Conservation (phyloP, 495 filamentous ascomycete genomes). For the Neurospora sp. region DNA sequence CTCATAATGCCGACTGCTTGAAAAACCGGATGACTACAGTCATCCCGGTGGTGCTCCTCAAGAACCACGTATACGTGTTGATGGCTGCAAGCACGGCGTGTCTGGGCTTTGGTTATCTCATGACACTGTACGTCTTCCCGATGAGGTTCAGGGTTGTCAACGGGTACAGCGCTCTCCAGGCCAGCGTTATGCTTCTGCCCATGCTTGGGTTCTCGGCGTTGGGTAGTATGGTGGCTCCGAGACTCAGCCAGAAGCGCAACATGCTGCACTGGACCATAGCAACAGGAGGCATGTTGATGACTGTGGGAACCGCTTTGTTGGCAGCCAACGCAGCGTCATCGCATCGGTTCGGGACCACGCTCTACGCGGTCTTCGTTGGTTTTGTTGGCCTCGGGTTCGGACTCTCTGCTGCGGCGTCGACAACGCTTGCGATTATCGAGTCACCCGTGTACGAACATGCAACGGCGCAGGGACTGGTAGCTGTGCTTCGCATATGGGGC, state of each 20-base stretch:
- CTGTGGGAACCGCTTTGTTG: conserved; percentile 26
- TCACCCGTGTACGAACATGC: conserved; percentile 30
- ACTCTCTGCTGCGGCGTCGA: conserved; percentile 27
- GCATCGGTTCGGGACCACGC: neutral
- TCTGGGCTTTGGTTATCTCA: conserved; percentile 47
- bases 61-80: conserved; percentile 22
- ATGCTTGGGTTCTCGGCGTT: conserved; percentile 40
- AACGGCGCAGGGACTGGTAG: conserved; percentile 41
- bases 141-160: conserved; percentile 50
- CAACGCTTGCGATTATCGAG: conserved; percentile 24
- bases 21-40: conserved; percentile 13
- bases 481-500: conserved; percentile 41
- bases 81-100: conserved; percentile 33
- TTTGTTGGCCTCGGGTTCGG: conserved; percentile 36
- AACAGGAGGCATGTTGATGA: conserved; percentile 22
- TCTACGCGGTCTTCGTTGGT: neutral
- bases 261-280: conserved; percentile 27
- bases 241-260: conserved; percentile 22
- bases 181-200: conserved; percentile 51
- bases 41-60: conserved; percentile 18
- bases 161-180: conserved; percentile 31
- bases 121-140: conserved; percentile 47
- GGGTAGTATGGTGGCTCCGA: conserved; percentile 35
- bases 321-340: neutral
- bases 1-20: conserved; percentile 16